phyloP scores from a whole-genome alignment of 768 basidiomycete species.

The Amanita rimosa region DNA sequence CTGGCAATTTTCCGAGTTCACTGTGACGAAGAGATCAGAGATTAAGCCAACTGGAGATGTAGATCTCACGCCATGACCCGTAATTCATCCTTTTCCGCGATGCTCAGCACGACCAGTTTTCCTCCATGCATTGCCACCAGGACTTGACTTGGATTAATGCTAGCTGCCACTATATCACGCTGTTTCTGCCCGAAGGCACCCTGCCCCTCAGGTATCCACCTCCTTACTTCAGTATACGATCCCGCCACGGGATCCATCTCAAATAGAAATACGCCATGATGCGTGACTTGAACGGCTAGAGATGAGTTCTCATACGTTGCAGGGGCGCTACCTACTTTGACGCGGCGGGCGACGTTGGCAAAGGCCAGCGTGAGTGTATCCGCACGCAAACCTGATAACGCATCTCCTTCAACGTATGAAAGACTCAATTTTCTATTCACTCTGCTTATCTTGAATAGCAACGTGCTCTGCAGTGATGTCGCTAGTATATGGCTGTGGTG shows the following conservation, averaged over 20 bases:
- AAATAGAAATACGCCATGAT: constrained; percentile 40
- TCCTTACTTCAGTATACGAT: constrained; percentile 27
- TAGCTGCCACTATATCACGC: constrained; percentile 54
- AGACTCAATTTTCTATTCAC: constrained; percentile 29
- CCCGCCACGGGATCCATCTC: constrained; percentile 38
- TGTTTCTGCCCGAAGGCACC: constrained; percentile 9
- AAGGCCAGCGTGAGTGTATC: constrained; percentile 51
- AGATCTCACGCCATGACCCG: constrained; percentile 19
- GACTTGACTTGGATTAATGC: constrained; percentile 58
- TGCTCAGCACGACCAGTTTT: constrained; percentile 35
- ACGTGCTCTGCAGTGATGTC: constrained; percentile 45
- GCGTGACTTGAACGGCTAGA: constrained; percentile 67
- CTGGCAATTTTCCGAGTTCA: constrained; percentile 14
- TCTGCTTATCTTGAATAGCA: constrained; percentile 39
- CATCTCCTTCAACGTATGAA: constrained; percentile 21
- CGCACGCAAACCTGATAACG: constrained; percentile 31
- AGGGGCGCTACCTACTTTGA: constrained; percentile 16
- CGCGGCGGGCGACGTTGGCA: constrained; percentile 37
- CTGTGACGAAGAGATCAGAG: not conserved
- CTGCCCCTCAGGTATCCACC: constrained; percentile 24
- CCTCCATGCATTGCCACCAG: constrained; percentile 49
- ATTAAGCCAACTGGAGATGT: not conserved
- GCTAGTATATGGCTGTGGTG: constrained; percentile 44
- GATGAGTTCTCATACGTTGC: constrained; percentile 32
- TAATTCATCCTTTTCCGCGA: constrained; percentile 29